Base-by-base conservation (phyloP, 129 eudicot genomes). In the Flaveria trinervia region DNA sequence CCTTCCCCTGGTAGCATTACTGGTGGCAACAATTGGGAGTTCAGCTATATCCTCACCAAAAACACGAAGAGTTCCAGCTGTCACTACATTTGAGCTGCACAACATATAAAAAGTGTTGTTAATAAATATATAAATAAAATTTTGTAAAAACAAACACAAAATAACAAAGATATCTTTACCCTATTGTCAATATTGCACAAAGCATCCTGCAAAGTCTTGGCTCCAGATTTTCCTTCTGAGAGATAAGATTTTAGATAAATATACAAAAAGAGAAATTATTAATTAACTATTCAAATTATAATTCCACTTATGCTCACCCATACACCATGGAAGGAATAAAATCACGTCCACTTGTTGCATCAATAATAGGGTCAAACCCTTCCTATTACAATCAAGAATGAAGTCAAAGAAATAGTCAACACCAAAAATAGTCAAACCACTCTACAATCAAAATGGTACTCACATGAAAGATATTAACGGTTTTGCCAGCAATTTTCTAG, bases 121-220 rank as follows among this genome's bases (percentile, higher is more conserved):
- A 39, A 36, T 2, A 25, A 18, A 30, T 39, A 25, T 13, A 59
- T 59, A 49, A 8, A 56, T 2, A 56, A 2, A 56, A 18, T 5
- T 8, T 28, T 64, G 69, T 36, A 64, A 30, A 64, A 30, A 64
- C 45, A 30, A 30, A 64, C 12, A 7, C 18, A 64, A 30, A 66
- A 43, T 65, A 41, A 68, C 13, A 71, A 48, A 33, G 17, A 39
- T 65, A 44, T 20, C 41, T 90, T 69, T 88, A 95, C 99, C 92
- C 89, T 55, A 89, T 85, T 9, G 92, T 91, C 78, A 95, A 80
- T 76, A 95, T 80, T 28, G 94, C 96, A 85, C 96, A 91, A 74
- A 86, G 93, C 92, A 95, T 92, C 97, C 96, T 55, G 94, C 84
- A 77, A 89, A 95, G 82, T 95, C 94, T 77, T 86, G 99, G 75